Evolutionary conservation across 1,284 basidiomycete genomes (phyloP).

Genomic region (Tylopilus orsonianus): DNA sequence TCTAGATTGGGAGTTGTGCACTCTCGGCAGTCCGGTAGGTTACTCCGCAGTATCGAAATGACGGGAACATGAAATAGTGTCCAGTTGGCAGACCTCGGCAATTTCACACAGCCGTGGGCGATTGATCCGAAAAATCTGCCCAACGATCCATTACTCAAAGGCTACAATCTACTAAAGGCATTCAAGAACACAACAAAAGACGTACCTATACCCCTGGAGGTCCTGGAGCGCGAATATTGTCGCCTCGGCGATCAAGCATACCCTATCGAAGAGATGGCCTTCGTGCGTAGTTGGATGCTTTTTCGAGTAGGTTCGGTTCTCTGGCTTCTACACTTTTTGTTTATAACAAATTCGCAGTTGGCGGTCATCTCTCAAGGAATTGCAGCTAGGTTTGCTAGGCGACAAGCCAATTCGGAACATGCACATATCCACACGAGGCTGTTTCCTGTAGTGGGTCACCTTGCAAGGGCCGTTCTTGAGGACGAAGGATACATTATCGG

Average conservation of each 20-base stretch:
- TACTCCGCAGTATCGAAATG: background rate
- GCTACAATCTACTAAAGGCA: slow-evolving; percentile 38
- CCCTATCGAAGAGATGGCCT: slow-evolving; percentile 74
- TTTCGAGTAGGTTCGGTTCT: slow-evolving; percentile 64
- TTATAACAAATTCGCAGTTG: slow-evolving; percentile 44
- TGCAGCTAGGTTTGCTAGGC: slow-evolving; percentile 80
- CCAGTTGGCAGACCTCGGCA: slow-evolving; percentile 89
- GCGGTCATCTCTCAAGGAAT: slow-evolving; percentile 93
- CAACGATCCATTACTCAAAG: slow-evolving; percentile 13
- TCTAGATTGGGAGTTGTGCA: slow-evolving; percentile 96
- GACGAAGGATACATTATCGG: slow-evolving; percentile 45
- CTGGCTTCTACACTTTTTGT: background rate
- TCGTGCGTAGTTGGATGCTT: slow-evolving; percentile 84
- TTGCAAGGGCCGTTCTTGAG: slow-evolving; percentile 62
- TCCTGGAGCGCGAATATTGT: slow-evolving; percentile 79
- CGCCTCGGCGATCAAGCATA: slow-evolving; percentile 57
- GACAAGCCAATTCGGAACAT: slow-evolving; percentile 84
- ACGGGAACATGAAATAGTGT: slow-evolving; percentile 3
- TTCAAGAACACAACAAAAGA: slow-evolving; percentile 63
- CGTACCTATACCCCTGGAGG: slow-evolving; percentile 69
- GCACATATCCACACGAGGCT: slow-evolving; percentile 55
- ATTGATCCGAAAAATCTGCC: slow-evolving; percentile 51
- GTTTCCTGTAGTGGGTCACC: slow-evolving; percentile 65
- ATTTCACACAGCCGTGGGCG: slow-evolving; percentile 85
- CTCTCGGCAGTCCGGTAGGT: slow-evolving; percentile 80